Percentiles rank a stretch among this genome's conserved stretches.
Conservation (phyloP, 208 protist genomes). For the Acanthamoeba castellanii region DNA sequence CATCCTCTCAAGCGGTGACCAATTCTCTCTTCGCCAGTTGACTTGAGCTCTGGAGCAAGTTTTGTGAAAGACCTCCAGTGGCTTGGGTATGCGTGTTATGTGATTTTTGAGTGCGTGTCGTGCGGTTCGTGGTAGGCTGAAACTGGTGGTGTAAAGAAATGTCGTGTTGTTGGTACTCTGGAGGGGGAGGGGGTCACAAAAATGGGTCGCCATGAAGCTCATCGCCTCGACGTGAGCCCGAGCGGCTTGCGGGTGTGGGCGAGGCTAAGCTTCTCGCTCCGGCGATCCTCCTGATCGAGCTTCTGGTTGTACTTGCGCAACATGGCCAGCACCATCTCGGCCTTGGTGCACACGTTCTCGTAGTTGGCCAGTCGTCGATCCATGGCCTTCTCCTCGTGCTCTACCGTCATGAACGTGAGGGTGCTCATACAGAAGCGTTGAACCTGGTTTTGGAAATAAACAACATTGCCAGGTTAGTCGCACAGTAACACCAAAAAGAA, state of each 20-base stretch:
- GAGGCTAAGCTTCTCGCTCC: not conserved
- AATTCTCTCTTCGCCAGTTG: too few relatives aligned
- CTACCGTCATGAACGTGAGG: not conserved
- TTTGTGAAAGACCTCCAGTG: too few relatives aligned
- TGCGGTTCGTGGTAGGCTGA: too few relatives aligned
- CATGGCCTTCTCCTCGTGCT: slow-evolving; percentile 34
- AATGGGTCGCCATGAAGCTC: not conserved
- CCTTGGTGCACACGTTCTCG: slow-evolving; percentile 16
- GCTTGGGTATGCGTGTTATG: too few relatives aligned
- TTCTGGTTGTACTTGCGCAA: slow-evolving; percentile 58
- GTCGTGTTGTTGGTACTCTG: too few relatives aligned
- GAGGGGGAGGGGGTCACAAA: too few relatives aligned
- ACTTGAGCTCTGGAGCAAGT: too few relatives aligned
- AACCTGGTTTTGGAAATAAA: not conserved
- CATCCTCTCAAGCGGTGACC: too few relatives aligned
- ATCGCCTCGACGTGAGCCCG: not conserved
- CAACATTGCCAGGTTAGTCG: not conserved
- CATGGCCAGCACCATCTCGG: slow-evolving; percentile 35
- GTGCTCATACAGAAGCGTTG: slow-evolving; percentile 5
- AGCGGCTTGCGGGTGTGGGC: slow-evolving; percentile 20
- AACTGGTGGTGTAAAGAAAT: too few relatives aligned
- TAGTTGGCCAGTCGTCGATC: slow-evolving; percentile 16
- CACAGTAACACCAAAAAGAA: not conserved
- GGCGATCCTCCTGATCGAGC: not conserved
- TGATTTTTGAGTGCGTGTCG: too few relatives aligned